These are phyloP conservation scores for Aspergillus sp. DNA, from an alignment of 2,329 filamentous ascomycete species.

Conservation along the genomic window DNA sequence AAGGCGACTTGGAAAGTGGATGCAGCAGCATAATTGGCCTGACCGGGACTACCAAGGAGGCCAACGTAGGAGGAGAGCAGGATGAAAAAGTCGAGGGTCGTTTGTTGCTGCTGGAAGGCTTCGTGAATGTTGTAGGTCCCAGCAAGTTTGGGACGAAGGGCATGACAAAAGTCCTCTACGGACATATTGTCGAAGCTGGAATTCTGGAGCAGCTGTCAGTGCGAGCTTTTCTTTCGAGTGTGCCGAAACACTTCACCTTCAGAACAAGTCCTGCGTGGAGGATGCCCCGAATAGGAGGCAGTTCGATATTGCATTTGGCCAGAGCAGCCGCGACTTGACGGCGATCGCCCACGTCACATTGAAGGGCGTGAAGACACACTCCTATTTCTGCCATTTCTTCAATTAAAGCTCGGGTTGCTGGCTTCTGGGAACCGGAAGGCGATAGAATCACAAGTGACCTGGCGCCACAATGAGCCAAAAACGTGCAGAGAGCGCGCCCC, in stretches of 20 bases:
- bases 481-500: background rate
- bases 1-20: conserved; percentile 4
- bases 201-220: background rate
- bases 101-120: background rate
- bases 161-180: background rate
- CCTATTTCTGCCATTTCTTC: background rate
- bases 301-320: background rate
- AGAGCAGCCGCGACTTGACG: background rate
- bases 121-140: background rate
- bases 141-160: background rate
- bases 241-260: background rate
- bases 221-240: background rate
- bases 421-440: background rate
- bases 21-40: conserved; percentile 4
- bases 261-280: background rate
- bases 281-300: background rate
- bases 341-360: background rate
- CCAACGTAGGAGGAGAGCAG: conserved; percentile 2
- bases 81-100: conserved; percentile 5
- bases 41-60: conserved; percentile 3
- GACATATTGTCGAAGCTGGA: background rate
- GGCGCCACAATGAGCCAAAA: background rate
- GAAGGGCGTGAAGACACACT: background rate
- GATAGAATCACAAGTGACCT: background rate
- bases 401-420: background rate